Evolutionary conservation across 164 flowering plant species (phyloP), one percentile per base, ranked within the genome.

Genomic region (Santalum album): DNA sequence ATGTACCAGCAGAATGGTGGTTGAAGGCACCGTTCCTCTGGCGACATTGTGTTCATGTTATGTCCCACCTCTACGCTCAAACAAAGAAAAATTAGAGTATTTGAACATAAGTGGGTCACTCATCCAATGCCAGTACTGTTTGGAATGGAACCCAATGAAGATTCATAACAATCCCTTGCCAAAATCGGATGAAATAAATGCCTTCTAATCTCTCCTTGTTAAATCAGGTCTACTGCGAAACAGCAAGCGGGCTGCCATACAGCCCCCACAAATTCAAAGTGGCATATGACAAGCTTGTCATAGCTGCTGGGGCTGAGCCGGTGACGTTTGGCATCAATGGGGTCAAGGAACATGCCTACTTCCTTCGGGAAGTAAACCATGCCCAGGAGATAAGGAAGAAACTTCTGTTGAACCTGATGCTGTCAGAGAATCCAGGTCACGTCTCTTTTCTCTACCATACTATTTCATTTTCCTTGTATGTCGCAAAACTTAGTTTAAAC

Each of bases 311-410:
- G 44, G 75, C 94, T 42, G 91, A 84, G 55, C 87, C 94, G 20
- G 65, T 78, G 62, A 90, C 97, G 9, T 87, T 84, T 59, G 86
- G 86, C 25, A 79, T 87, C 54, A 76, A 84, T 47, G 95, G 95
- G 14, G 97, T 87, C 36, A 69, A 81, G 65, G 94, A 90, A 60
- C 70, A 86, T 56, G 92, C 94, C 1, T 66, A 51, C 61, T 90
- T 87, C 63, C 89, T 87, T 22, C 86, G 97, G 17, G 90, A 90
- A 68, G 97, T 90, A 16, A 52, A 58, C 54, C 86, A 90, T 71
- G 97, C 95, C n/a, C 97, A 90, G 68, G 95, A 81, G 58, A 90
- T 90, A 25, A 69, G 95, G 61, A 87, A 68, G 72, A 84, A 75
- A 69, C 88, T 90, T 57, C 94, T 90, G 27, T 60, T 83, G 40